Conservation (phyloP, 2,329 filamentous ascomycete genomes). For the Exophiala viscosa region DNA sequence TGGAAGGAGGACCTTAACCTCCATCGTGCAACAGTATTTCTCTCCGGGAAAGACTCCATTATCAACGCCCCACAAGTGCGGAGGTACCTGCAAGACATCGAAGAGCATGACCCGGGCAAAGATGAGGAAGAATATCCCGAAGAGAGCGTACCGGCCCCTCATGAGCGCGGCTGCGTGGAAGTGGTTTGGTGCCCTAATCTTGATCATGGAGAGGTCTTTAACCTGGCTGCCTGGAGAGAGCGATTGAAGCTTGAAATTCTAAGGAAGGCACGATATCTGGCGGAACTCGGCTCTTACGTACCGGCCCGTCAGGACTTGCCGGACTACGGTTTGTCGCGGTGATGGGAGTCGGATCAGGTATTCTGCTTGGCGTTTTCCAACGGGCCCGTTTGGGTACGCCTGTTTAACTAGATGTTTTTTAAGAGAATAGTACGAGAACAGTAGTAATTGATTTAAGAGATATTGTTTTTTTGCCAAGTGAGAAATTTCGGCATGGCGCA, state of each 20-base stretch:
- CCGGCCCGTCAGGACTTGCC: no score
- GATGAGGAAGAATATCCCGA: background rate
- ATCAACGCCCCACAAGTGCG: slow-evolving; percentile 10
- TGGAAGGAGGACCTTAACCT: slow-evolving; percentile 44
- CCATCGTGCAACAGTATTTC: slow-evolving; percentile 14
- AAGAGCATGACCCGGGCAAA: background rate
- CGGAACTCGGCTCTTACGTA: no score
- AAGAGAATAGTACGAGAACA: no score
- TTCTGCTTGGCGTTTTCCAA: no score
- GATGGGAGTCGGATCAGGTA: no score
- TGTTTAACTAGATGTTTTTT: no score
- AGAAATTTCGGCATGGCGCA: no score
- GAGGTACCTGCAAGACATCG: slow-evolving; percentile 5
- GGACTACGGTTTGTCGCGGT: no score
- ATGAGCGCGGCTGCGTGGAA: background rate
- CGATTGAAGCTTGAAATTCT: background rate
- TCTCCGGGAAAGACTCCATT: slow-evolving; percentile 19
- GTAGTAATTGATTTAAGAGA: no score
- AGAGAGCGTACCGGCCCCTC: background rate
- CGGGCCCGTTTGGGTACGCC: no score
- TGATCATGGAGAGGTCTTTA: background rate
- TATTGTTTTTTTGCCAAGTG: no score
- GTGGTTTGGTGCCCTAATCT: background rate
- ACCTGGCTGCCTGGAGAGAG: background rate
- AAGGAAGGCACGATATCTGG: background rate